Percentiles rank a stretch among this genome's conserved stretches.
Conservation (phyloP, 805 yeast genomes). For the Torulaspora indica region DNA sequence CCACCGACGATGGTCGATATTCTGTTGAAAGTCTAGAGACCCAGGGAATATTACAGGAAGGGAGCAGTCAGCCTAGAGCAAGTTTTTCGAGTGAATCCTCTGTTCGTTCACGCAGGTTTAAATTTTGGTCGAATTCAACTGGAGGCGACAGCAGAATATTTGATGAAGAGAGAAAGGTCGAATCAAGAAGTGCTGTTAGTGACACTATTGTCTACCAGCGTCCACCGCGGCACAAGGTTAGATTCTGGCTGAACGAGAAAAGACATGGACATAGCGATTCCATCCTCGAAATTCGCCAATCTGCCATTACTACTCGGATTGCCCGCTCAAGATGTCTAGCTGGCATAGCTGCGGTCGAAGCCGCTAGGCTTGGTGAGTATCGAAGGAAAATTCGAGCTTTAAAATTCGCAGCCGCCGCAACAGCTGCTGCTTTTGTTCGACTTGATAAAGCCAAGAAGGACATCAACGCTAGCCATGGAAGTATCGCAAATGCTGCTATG, state of each 20-base stretch:
- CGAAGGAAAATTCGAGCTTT: slow-evolving; percentile 7
- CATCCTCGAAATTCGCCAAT: slow-evolving; percentile 10
- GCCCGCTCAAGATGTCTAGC: slow-evolving; percentile 14
- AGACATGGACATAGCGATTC: slow-evolving; percentile 5
- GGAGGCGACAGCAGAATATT: not conserved
- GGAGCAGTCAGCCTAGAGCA: not conserved
- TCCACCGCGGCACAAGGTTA: slow-evolving; percentile 6
- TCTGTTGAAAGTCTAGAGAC: not conserved
- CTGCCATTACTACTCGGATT: slow-evolving; percentile 15
- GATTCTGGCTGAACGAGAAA: slow-evolving; percentile 12
- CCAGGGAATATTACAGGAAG: not conserved
- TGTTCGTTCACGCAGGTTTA: slow-evolving; percentile 1
- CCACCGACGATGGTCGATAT: not conserved
- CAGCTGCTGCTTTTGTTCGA: slow-evolving; percentile 16
- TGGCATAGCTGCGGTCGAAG: slow-evolving; percentile 13
- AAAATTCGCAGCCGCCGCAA: slow-evolving; percentile 10
- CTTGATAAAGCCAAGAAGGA: slow-evolving; percentile 7
- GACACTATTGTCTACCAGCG: slow-evolving; percentile 3
- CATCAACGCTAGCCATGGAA: slow-evolving; percentile 15
- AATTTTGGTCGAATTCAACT: slow-evolving; percentile 9
- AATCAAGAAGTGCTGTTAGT: not conserved
- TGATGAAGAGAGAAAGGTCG: not conserved
- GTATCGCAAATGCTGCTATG: slow-evolving; percentile 15
- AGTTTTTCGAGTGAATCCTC: not conserved
- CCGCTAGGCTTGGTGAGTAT: slow-evolving; percentile 6